A percentile compares a stretch with the other conserved stretches of the same genome.
These are phyloP conservation scores for Pyricularia grisea DNA, from an alignment of 2,329 filamentous ascomycete species.

Conservation along the genomic window DNA sequence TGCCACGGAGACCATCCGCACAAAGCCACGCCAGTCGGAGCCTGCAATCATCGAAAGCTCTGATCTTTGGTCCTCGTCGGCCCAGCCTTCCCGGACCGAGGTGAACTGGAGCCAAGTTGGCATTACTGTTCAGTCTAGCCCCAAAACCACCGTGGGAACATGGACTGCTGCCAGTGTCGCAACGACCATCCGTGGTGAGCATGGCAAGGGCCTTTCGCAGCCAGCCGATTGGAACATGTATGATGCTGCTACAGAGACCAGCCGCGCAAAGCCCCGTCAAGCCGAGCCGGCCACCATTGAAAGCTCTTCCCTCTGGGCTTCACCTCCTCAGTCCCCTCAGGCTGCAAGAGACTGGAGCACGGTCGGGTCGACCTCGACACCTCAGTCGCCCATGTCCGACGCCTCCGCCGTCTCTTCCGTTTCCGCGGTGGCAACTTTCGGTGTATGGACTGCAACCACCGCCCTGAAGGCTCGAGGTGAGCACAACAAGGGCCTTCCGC, in stretches of 20 bases:
- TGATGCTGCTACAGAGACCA: constrained; percentile 15
- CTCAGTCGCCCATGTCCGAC: constrained; percentile 7
- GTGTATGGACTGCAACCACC: neutral
- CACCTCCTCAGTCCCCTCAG: neutral
- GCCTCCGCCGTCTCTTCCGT: neutral
- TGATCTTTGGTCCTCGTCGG: constrained; percentile 6
- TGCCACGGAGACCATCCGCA: constrained; percentile 14
- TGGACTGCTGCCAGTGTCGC: neutral
- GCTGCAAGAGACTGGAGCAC: neutral
- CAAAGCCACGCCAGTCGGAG: constrained; percentile 17
- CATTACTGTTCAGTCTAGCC: constrained; percentile 20
- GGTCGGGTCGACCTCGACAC: neutral
- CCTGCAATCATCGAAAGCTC: constrained; percentile 19
- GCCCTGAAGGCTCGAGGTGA: neutral
- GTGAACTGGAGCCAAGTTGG: constrained; percentile 12
- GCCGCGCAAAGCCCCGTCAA: constrained; percentile 19
- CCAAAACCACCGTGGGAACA: constrained; percentile 8
- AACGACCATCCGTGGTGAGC: neutral
- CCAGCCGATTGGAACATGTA: constrained; percentile 29
- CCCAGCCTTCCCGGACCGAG: neutral
- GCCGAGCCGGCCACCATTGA: constrained; percentile 21
- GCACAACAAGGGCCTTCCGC: constrained; percentile 19
- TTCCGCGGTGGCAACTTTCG: neutral
- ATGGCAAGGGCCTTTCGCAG: constrained; percentile 16
- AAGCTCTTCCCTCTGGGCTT: constrained; percentile 9